Conservation (phyloP, 2,329 filamentous ascomycete genomes). For the Niveomyces coronatus region DNA sequence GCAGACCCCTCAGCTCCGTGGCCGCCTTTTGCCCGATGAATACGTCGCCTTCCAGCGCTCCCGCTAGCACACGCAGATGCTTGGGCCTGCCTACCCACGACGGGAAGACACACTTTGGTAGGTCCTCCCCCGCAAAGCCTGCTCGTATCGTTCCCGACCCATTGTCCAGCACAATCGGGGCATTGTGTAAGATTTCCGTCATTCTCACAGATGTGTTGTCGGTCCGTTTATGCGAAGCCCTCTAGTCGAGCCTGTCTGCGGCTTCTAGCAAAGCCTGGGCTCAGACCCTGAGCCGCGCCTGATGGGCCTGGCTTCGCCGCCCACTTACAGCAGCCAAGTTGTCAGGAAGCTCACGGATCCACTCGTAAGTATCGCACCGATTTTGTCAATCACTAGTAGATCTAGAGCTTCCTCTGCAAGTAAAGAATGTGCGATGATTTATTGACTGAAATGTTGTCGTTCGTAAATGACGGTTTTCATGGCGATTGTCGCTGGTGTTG, state of each 20-base stretch:
- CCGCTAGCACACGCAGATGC: constrained; percentile 88
- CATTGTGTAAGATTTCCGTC: constrained; percentile 74
- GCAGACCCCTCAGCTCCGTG: constrained; percentile 77
- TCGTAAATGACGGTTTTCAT: too few relatives aligned
- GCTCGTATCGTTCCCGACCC: constrained; percentile 95
- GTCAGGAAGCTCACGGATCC: too few relatives aligned
- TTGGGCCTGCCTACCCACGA: constrained; percentile 96
- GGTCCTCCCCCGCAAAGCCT: constrained; percentile 90
- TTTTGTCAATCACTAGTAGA: too few relatives aligned
- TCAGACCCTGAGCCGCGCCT: constrained; percentile 3
- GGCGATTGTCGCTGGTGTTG: constrained; percentile 15
- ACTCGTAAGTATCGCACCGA: too few relatives aligned
- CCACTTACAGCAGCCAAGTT: constrained; percentile 9
- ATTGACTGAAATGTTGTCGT: too few relatives aligned
- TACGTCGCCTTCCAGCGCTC: constrained; percentile 88
- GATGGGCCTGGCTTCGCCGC: neutral
- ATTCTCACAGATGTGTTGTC: constrained; percentile 23
- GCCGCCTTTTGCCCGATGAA: constrained; percentile 89
- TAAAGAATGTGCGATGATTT: too few relatives aligned
- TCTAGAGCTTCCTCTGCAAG: too few relatives aligned
- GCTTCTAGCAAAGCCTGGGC: neutral
- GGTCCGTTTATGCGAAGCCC: neutral
- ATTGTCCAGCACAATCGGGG: constrained; percentile 97
- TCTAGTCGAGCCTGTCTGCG: neutral
- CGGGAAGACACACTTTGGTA: constrained; percentile 94